Percentiles rank a stretch among this genome's conserved stretches.
phyloP scores from a whole-genome alignment of 164 flowering plant genomes.

The Sextonia rubra region DNA sequence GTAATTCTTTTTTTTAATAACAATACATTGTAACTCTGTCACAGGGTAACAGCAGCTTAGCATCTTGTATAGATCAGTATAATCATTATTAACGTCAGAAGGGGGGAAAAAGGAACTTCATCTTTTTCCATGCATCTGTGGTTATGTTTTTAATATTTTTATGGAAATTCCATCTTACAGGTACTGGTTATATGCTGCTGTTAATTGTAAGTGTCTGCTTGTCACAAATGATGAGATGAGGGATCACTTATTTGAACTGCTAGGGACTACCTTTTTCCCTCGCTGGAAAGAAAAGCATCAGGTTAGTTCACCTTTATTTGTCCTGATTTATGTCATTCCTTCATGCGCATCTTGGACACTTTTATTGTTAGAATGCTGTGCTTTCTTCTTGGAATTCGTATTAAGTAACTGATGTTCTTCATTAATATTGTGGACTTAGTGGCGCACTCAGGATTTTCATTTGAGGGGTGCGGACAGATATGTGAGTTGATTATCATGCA shows the following conservation, averaged over 20 bases:
- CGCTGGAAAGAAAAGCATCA: conserved; percentile 99
- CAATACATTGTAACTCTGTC: no score
- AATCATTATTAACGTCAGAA: not conserved
- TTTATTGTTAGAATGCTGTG: not conserved
- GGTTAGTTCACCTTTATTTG: conserved; percentile 30
- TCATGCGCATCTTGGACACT: not conserved
- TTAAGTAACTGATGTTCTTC: no score
- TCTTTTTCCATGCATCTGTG: no score
- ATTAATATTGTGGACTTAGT: no score
- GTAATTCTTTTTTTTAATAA: not conserved
- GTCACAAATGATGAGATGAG: conserved; percentile 98
- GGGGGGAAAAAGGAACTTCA: no score
- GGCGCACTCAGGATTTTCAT: no score
- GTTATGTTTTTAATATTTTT: not conserved
- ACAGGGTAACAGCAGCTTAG: not conserved
- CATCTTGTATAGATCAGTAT: not conserved
- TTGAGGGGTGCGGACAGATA: no score
- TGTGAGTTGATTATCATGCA: no score
- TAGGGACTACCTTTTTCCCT: conserved; percentile 86
- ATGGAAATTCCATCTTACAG: conserved; percentile 26
- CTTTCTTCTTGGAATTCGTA: not conserved
- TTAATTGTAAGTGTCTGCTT: conserved; percentile 68
- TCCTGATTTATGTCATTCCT: not conserved
- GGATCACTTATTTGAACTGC: conserved; percentile 86
- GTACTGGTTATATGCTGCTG: conserved; percentile 99